Percentiles rank a stretch among this genome's conserved stretches.
These are phyloP conservation scores for Polychytrium aggregatum DNA, from an alignment of 192 early-diverging fungal genomes.

Conservation along the genomic window DNA sequence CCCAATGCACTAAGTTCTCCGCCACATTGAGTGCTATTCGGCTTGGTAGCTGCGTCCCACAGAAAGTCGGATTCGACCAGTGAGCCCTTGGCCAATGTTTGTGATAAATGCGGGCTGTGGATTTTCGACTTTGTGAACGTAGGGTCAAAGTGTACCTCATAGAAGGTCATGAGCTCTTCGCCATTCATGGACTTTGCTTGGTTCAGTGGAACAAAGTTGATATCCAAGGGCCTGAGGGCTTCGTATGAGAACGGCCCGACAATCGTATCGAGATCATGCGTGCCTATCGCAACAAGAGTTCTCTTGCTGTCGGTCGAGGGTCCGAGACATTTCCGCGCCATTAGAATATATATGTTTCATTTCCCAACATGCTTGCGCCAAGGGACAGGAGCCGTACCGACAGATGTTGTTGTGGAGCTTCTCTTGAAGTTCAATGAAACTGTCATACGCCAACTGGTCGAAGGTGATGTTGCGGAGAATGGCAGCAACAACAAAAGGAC, in stretches of 20 bases:
- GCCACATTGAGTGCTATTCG: too few relatives aligned
- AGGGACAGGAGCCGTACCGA: too few relatives aligned
- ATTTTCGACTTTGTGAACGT: too few relatives aligned
- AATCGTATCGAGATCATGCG: slow-evolving; percentile 94
- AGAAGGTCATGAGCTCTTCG: slow-evolving; percentile 80
- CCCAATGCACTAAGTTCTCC: too few relatives aligned
- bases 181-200: slow-evolving; percentile 80
- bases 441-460: slow-evolving; percentile 72
- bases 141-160: slow-evolving; percentile 63
- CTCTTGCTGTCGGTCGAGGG: slow-evolving; percentile 80
- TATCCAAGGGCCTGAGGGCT: slow-evolving; percentile 77
- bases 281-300: slow-evolving; percentile 91
- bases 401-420: slow-evolving; percentile 98
- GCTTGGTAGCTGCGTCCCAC: too few relatives aligned
- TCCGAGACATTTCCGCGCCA: too few relatives aligned
- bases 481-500: slow-evolving; percentile 81
- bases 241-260: slow-evolving; percentile 93
- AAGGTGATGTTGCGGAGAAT: slow-evolving; percentile 81
- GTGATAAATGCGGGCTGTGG: too few relatives aligned
- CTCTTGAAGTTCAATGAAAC: slow-evolving; percentile 97
- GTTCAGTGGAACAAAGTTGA: slow-evolving; percentile 87
- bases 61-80: too few relatives aligned
- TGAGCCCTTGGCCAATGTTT: too few relatives aligned
- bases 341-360: too few relatives aligned
- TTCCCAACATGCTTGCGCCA: too few relatives aligned